phyloP scores from a whole-genome alignment of 2,329 filamentous ascomycete species.

The Lecanicillium sp. region DNA sequence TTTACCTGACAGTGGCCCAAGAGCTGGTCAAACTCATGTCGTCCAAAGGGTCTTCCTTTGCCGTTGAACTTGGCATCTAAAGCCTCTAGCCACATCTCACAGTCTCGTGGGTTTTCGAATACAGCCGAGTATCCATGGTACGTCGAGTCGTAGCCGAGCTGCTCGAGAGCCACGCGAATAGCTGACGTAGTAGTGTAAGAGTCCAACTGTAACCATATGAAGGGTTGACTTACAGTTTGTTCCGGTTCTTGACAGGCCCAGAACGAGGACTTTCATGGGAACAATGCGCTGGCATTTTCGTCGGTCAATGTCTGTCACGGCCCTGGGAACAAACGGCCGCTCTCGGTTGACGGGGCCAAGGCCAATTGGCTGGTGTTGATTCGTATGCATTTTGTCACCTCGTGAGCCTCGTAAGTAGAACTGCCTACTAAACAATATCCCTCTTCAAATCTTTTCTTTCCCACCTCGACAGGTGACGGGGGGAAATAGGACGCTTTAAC shows the following conservation, averaged over 20 bases:
- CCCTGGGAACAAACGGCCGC: not conserved
- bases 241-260: constrained; percentile 1
- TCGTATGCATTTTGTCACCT: too few species aligned
- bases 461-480: too few species aligned
- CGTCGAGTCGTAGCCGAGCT: not conserved
- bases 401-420: too few species aligned
- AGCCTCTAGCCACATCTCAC: constrained; percentile 1
- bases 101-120: not conserved
- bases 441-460: too few species aligned
- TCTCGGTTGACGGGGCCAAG: not conserved
- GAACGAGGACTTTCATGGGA: constrained; percentile 1
- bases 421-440: too few species aligned
- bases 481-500: too few species aligned
- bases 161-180: not conserved
- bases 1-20: constrained; percentile 1
- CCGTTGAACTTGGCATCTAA: not conserved
- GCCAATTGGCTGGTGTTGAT: too few species aligned
- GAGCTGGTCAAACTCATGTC: constrained; percentile 2
- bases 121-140: constrained; percentile 2
- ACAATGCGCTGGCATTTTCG: not conserved
- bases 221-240: not conserved
- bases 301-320: too few species aligned
- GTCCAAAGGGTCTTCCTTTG: not conserved
- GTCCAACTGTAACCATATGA: not conserved
- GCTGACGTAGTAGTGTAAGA: not conserved